Base-by-base conservation (phyloP, 73 alveolate species). In the Urostyla sp. region DNA sequence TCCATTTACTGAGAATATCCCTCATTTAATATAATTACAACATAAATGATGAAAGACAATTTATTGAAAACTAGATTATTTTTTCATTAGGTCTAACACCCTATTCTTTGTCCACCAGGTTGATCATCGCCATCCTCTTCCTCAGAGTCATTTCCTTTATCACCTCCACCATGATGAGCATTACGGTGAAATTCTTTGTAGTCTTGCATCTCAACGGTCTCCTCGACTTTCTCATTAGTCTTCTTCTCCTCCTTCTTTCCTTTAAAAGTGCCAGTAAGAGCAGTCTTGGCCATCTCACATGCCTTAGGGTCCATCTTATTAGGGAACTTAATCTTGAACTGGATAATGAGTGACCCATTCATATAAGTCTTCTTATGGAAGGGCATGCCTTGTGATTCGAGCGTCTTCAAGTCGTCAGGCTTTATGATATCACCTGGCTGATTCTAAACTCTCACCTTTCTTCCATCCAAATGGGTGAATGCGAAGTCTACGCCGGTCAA, bases 371-470 rank as follows among this genome's bases (percentile, higher is more conserved):
- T 48, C 66, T 89, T 92, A 61, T 81, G 87, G 82, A 90, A 80
- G 0, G 98, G 98, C 96, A 92, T 89, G 26, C 98, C 98, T 15
- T 72, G 80, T 34, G 76, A 90, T 26, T 59, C 75, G 10, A 90
- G 90, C 6, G 98, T 92, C 43, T 82, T 77, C 35, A 92, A 37
- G 24, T 26, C 58, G 49, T 86, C 91, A 28, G 98, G 98, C 75
- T 84, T 60, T 34, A 95, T 91, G 30, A 95, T 79, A 50, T 95
- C 99, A 50, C 96, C 99, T n/a, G 97, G 96, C 37, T 72, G 75
- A 37, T 92, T 63, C 1, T 87, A 45, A 26, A 95, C 60, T 24
- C 85, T 46, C 21, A 95, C 84, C 75, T 86, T 87, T 45, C 80
- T 80, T 55, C 98, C 98, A 89, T 95, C 98, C 26, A 95, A 90